Evolutionary conservation across 2,329 filamentous ascomycete genomes (phyloP), one percentile per base, ranked within the genome.

Genomic region (Clarireedia hainanense): DNA sequence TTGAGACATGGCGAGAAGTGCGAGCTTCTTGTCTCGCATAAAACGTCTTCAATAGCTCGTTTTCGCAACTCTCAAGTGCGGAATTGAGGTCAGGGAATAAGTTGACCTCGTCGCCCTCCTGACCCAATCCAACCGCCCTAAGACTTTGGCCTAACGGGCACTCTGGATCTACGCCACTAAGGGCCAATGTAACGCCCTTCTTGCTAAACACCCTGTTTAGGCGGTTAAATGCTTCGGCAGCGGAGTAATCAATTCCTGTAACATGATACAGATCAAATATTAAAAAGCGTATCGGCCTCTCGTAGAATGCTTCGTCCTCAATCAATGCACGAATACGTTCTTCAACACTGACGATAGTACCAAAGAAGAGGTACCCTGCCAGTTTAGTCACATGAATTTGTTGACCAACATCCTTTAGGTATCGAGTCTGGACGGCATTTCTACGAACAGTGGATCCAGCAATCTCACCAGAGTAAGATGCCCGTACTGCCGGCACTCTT

Each of bases 351-450:
- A 96, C 92, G 61, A 99, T 96, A 2, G 91, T 97, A 15, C 94
- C 94, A 64, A 99, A 99, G 76, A 99, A 99, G n/a, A 99, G 80
- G 67, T 92, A 97, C 0, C 94, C 92, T 0, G 88, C 86, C 15
- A 99, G 79, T 70, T 97, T 97, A 66, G 95, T 87, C 50, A 97
- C 85, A 57, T 89, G 87, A 36, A 95, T 94, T 69, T 99, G 94
- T 34, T 83, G 80, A 3, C 92, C 91, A 15, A 94, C 91, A 61
- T 92, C 81, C 58, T 85, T 85, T 4, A 99, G 76, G 67, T 94
- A 99, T 57, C 88, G 84, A 58, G 91, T 86, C 65, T 99, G 94
- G 3, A 91, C 85, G 0, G 89, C 89, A 63, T 96, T 95, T 53
- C 94, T 84, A 52, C 94, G 82, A 27, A 99, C 94, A 0, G 94